Evolutionary conservation across 108 stramenopile species (phyloP).

Genomic region (Cyclotella baltica): DNA sequence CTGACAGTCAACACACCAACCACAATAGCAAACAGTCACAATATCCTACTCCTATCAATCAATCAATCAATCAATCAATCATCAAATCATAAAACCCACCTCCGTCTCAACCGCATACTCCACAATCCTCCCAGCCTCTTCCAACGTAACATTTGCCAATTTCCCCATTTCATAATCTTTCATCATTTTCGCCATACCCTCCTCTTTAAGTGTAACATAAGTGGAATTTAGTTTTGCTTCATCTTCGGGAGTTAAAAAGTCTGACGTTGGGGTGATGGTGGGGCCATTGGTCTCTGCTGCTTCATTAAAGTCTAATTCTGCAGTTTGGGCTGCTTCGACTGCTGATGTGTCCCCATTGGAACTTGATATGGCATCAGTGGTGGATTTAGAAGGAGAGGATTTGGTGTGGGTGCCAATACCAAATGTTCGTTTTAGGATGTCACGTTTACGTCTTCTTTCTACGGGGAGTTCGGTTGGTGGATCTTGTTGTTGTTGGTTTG

Average conservation of each 20-base stretch:
- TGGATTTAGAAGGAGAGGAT: neutral
- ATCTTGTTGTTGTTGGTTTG: neutral
- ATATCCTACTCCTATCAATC: too few species aligned
- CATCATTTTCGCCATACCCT: neutral
- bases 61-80: too few species aligned
- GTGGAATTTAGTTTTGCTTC: conserved; percentile 5
- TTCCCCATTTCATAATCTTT: neutral
- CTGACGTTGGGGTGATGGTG: neutral
- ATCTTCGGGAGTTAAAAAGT: conserved; percentile 8
- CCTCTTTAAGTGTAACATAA: neutral
- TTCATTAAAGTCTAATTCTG: neutral
- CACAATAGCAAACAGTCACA: neutral
- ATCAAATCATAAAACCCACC: conserved; percentile 5
- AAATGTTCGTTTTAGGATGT: conserved; percentile 30
- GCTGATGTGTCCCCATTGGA: neutral
- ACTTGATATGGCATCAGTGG: neutral
- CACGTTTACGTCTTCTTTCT: conserved; percentile 27
- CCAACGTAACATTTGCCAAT: conserved; percentile 7
- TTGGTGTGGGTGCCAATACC: conserved; percentile 2
- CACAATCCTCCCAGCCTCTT: conserved; percentile 10
- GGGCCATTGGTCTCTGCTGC: neutral
- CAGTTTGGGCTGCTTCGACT: neutral
- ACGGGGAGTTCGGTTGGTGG: neutral
- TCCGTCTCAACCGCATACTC: conserved; percentile 17
- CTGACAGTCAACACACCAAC: neutral